Evolutionary conservation across 176 grass and related monocot species (phyloP).

Genomic region (Saccharum spontaneum): DNA sequence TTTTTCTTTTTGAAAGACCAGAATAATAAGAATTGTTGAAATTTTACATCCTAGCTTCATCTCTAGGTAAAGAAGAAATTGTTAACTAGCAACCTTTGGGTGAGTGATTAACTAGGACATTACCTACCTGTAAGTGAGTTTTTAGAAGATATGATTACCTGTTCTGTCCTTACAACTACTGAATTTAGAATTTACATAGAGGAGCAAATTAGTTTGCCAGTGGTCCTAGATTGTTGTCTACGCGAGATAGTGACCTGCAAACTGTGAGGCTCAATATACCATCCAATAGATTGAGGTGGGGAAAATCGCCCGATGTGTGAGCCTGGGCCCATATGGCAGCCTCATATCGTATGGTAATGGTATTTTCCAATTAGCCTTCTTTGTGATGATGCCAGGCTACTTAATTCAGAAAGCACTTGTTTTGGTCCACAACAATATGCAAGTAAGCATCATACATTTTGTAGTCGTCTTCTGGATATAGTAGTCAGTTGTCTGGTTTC

Average conservation of each 20-base stretch:
- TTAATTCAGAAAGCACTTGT: neutral
- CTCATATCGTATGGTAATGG: neutral
- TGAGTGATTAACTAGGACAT: neutral
- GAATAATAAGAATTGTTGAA: neutral
- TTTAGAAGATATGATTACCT: neutral
- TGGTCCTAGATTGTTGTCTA: neutral
- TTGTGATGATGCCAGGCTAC: neutral
- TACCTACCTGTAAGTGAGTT: neutral
- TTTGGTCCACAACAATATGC: neutral
- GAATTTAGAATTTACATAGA: conserved; percentile 10
- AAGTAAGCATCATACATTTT: conserved; percentile 22
- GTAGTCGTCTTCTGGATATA: neutral
- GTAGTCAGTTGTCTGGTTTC: conserved; percentile 1
- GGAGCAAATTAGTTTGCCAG: conserved; percentile 17
- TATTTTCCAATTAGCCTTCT: neutral
- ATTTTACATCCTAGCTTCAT: conserved; percentile 2
- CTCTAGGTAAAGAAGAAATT: neutral
- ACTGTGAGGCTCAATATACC: conserved; percentile 13
- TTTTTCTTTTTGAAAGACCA: neutral
- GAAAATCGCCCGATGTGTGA: neutral
- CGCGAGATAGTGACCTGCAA: neutral
- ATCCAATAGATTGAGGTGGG: neutral
- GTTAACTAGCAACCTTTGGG: neutral
- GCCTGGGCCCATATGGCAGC: neutral
- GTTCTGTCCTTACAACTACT: neutral